Conservation (phyloP, 139 green algal genomes). For the Asterochloris erici region DNA sequence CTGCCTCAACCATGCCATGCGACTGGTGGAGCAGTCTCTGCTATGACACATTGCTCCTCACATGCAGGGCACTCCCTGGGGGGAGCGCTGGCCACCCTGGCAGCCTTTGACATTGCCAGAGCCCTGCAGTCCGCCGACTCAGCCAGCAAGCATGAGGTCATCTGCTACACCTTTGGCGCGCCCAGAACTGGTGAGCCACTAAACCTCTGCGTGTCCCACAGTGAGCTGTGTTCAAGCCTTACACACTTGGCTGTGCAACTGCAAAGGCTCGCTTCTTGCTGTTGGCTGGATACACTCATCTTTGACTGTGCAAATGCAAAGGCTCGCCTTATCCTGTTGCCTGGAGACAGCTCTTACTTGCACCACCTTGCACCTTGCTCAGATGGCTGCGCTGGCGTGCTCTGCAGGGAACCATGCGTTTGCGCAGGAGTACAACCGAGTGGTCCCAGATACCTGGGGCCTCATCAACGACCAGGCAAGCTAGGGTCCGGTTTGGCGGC, state of each 20-base stretch:
- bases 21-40: no score
- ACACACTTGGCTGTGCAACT: no score
- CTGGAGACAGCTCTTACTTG: no score
- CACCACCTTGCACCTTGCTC: no score
- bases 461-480: conserved; percentile 29
- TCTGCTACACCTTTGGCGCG: conserved; percentile 75
- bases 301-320: no score
- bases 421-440: conserved; percentile 37
- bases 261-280: no score
- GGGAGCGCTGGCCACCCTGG: conserved; percentile 43
- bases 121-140: not conserved
- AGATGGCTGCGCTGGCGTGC: no score
- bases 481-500: not conserved
- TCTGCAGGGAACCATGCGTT: conserved; percentile 48
- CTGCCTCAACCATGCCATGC: no score
- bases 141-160: not conserved
- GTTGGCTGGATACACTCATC: no score
- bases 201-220: conserved; percentile 47
- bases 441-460: conserved; percentile 21
- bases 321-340: no score
- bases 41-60: no score
- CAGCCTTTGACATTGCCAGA: conserved; percentile 32
- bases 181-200: conserved; percentile 47
- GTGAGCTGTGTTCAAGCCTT: no score
- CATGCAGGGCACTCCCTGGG: conserved; percentile 45